A percentile compares a stretch with the other conserved stretches of the same genome.
phyloP scores from a whole-genome alignment of 495 filamentous ascomycete genomes.

The Neurospora sp. region DNA sequence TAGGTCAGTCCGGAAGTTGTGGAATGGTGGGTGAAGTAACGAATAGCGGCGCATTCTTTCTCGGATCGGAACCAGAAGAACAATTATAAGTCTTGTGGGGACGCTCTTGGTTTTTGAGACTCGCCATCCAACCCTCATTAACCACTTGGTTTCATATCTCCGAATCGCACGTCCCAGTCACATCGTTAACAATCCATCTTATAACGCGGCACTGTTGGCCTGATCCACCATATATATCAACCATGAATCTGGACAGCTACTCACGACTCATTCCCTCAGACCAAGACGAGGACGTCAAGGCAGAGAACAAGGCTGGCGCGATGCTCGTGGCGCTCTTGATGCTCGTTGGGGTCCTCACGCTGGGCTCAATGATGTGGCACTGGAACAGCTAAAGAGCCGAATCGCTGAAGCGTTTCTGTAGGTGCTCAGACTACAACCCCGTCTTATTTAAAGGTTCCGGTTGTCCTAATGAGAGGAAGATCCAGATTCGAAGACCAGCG shows the following conservation, averaged over 20 bases:
- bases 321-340: conserved; percentile 1
- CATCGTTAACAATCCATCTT: background rate
- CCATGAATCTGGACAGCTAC: conserved; percentile 23
- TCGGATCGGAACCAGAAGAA: background rate
- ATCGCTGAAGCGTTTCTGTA: too few relatives aligned
- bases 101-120: background rate
- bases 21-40: background rate
- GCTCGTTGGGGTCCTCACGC: background rate
- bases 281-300: conserved; percentile 9
- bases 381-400: background rate
- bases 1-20: background rate
- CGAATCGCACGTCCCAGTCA: background rate
- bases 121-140: background rate
- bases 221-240: background rate
- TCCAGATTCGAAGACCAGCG: background rate
- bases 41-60: background rate
- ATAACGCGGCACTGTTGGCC: background rate
- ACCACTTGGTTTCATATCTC: background rate
- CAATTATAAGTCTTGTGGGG: background rate
- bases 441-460: too few relatives aligned
- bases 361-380: background rate
- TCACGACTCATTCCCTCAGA: conserved; percentile 14
- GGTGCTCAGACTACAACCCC: too few relatives aligned
- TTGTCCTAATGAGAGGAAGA: background rate
- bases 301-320: background rate